These are phyloP conservation scores for Cornus kousa DNA, from an alignment of 148 eudicot species.

Conservation along the genomic window DNA sequence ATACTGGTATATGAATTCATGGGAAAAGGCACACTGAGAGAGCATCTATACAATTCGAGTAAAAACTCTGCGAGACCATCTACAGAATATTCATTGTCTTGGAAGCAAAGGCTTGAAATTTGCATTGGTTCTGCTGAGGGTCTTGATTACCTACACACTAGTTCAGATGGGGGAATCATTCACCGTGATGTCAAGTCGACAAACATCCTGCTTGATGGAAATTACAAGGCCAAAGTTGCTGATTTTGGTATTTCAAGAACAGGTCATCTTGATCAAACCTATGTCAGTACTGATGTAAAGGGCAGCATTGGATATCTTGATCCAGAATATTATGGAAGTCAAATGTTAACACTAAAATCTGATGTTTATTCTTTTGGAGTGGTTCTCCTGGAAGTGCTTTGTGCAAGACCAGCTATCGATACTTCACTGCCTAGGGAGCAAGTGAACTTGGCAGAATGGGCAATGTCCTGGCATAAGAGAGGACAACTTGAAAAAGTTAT, in stretches of 20 bases:
- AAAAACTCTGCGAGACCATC: neutral
- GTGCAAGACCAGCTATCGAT: conserved; percentile 45
- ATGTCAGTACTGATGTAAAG: conserved; percentile 41
- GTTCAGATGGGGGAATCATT: conserved; percentile 43
- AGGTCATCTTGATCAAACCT: conserved; percentile 31
- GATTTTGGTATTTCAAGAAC: conserved; percentile 55
- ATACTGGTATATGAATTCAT: conserved; percentile 59
- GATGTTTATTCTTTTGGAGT: conserved; percentile 66
- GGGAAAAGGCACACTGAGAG: conserved; percentile 53
- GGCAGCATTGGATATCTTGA: conserved; percentile 64
- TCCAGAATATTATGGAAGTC: conserved; percentile 41
- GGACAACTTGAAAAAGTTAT: conserved; percentile 30
- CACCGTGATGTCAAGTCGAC: conserved; percentile 70
- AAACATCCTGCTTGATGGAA: conserved; percentile 47
- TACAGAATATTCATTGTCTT: conserved; percentile 17
- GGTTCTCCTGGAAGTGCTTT: conserved; percentile 56
- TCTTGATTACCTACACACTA: conserved; percentile 53
- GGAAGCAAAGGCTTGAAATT: conserved; percentile 53
- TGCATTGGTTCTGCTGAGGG: conserved; percentile 52
- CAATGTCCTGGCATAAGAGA: conserved; percentile 12
- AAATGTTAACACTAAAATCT: conserved; percentile 45
- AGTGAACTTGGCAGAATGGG: conserved; percentile 49
- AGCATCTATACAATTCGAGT: conserved; percentile 31
- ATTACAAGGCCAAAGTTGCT: conserved; percentile 56
- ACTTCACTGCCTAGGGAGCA: conserved; percentile 29